phyloP scores from a whole-genome alignment of 208 protist genomes.

The Trypanosoma brucei region DNA sequence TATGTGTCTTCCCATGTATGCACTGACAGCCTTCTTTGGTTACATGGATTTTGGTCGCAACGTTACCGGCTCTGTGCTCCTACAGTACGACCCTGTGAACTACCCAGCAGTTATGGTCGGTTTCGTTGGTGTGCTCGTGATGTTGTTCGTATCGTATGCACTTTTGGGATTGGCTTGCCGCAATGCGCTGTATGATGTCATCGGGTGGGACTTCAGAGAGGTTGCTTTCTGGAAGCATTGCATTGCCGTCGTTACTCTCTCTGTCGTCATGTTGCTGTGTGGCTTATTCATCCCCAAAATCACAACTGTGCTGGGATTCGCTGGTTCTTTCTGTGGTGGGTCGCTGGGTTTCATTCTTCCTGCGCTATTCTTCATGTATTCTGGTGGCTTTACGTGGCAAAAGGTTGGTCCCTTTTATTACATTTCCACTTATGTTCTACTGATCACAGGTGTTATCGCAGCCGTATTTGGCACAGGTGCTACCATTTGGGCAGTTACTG shows the following conservation, averaged over 20 bases:
- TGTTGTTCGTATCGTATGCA: conserved; percentile 48
- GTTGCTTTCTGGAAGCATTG: conserved; percentile 56
- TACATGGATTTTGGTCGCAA: conserved; percentile 54
- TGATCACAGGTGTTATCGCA: conserved; percentile 53
- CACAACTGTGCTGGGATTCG: conserved; percentile 65
- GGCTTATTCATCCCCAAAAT: conserved; percentile 78
- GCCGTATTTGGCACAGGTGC: conserved; percentile 65
- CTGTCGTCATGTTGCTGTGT: conserved; percentile 56
- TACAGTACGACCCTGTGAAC: conserved; percentile 53
- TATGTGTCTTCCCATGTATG: conserved; percentile 55
- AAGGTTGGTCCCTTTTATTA: conserved; percentile 48
- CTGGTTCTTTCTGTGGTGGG: conserved; percentile 65
- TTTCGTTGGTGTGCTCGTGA: conserved; percentile 57
- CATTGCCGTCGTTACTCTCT: conserved; percentile 36
- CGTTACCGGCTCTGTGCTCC: conserved; percentile 44
- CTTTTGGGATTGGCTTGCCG: conserved; percentile 54
- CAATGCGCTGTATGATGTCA: conserved; percentile 51
- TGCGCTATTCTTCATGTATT: conserved; percentile 72
- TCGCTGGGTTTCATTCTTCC: conserved; percentile 78
- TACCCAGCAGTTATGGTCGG: conserved; percentile 46
- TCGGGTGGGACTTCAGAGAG: conserved; percentile 39
- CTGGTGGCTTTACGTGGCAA: conserved; percentile 47
- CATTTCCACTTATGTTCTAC: conserved; percentile 40
- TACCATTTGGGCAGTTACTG: conserved; percentile 34
- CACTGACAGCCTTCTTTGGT: conserved; percentile 45